Percentiles rank a stretch among this genome's conserved stretches.
phyloP scores from a whole-genome alignment of 192 early-diverging fungal genomes.

The Backusella macrospora region DNA sequence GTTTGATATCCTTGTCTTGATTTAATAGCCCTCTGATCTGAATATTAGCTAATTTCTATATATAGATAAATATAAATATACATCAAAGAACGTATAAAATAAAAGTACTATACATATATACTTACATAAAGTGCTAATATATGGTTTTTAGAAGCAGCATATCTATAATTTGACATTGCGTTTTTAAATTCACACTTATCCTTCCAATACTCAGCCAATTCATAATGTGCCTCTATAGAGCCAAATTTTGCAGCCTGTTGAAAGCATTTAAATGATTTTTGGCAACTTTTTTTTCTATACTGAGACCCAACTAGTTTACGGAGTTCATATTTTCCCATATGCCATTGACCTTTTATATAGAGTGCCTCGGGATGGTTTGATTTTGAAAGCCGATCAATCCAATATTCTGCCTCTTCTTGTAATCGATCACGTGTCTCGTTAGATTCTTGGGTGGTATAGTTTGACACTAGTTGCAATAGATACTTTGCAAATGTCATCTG shows the following conservation, averaged over 20 bases:
- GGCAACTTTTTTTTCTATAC: constrained; percentile 57
- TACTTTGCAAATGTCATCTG: constrained; percentile 82
- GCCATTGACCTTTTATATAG: constrained; percentile 76
- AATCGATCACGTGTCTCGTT: constrained; percentile 40
- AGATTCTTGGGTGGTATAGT: constrained; percentile 9
- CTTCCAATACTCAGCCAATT: constrained; percentile 65
- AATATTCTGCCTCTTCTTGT: constrained; percentile 69
- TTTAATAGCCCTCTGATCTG: constrained; percentile 75
- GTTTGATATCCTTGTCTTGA: constrained; percentile 69
- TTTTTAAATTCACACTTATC: constrained; percentile 3
- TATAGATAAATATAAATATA: background rate
- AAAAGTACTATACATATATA: background rate
- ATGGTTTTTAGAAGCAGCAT: constrained; percentile 70
- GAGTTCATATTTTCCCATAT: constrained; percentile 44
- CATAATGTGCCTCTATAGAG: constrained; percentile 67
- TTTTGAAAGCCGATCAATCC: constrained; percentile 71
- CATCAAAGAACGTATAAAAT: background rate
- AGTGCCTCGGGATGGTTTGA: constrained; percentile 71
- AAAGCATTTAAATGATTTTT: constrained; percentile 70
- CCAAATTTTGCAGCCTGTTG: constrained; percentile 68
- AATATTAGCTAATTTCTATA: constrained; percentile 75
- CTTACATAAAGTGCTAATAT: constrained; percentile 65
- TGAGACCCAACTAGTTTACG: constrained; percentile 10
- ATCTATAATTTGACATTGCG: constrained; percentile 39
- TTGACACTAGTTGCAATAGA: constrained; percentile 65